A percentile compares a stretch with the other conserved stretches of the same genome.
These are phyloP conservation scores for Torulaspora microellipsoides DNA, from an alignment of 805 yeast species.

Conservation along the genomic window DNA sequence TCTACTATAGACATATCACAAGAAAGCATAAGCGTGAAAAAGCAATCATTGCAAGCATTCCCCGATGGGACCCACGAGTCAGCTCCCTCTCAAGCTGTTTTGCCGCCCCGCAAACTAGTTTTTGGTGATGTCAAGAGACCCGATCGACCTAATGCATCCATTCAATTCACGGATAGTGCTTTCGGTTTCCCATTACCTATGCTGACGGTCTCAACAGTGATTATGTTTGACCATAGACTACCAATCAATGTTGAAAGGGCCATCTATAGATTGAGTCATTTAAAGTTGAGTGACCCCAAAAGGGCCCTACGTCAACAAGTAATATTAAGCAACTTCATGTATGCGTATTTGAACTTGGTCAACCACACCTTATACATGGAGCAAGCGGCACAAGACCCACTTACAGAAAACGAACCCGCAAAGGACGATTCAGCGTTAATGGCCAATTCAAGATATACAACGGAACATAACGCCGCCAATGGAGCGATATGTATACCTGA, in stretches of 20 bases:
- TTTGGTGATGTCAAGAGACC: slow-evolving; percentile 36
- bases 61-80: not conserved
- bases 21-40: slow-evolving; percentile 3
- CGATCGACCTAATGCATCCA: slow-evolving; percentile 49
- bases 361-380: slow-evolving; percentile 84
- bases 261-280: slow-evolving; percentile 83
- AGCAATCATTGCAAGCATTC: slow-evolving; percentile 2
- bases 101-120: slow-evolving; percentile 35
- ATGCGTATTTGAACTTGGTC: slow-evolving; percentile 89
- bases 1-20: slow-evolving; percentile 13
- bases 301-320: slow-evolving; percentile 91
- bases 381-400: slow-evolving; percentile 42
- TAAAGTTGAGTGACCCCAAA: slow-evolving; percentile 91
- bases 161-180: slow-evolving; percentile 68
- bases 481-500: slow-evolving; percentile 28
- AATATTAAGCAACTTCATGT: slow-evolving; percentile 91
- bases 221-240: slow-evolving; percentile 79
- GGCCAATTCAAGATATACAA: slow-evolving; percentile 9
- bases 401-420: slow-evolving; percentile 3
- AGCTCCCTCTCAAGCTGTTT: not conserved
- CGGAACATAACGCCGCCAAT: slow-evolving; percentile 18
- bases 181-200: slow-evolving; percentile 87
- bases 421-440: slow-evolving; percentile 1
- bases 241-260: slow-evolving; percentile 97
- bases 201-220: slow-evolving; percentile 65